Base-by-base conservation (phyloP, 2,329 filamentous ascomycete genomes). In the Fonsecaea pedrosoi region DNA sequence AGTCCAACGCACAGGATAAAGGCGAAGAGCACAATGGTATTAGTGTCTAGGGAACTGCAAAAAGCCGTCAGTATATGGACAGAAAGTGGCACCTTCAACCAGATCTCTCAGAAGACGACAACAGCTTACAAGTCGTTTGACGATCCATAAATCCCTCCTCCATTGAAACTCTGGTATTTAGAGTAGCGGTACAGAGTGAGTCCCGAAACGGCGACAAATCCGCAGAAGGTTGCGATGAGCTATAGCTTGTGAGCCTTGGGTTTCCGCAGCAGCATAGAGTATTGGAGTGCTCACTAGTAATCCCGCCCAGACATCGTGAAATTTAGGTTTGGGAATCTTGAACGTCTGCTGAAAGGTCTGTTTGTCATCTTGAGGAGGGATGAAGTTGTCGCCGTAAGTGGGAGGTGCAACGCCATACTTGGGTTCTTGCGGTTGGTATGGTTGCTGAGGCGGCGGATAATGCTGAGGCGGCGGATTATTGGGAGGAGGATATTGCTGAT, bases 301-400 rank as follows among this genome's bases (percentile, higher is more conserved):
- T 3, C 90, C 93, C 3, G 94, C 94, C 94, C 94, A 97, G 32
- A 91, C 76, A 77, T 98, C 94, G 74, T 97, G 92, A 80, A 86
- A 97, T 78, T 94, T 96, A n/a, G 92, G 92, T 70, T 83, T 89
- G 60, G 92, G 86, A 60, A 97, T 79, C 78, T 90, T 90, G 83
- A 98, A 97, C 1, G 89, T 87, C 75, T 97, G 86, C 21, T 94
- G 88, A 76, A 96, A 97, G 15, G 76, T 81, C 54, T 81, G 78
- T 76, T 85, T 84, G 69, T 82, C 80, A 57, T 81, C 80, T 38
- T 73, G 75, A 4, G 75, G 75, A 45, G 75, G 71, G 30, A 74
- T 74, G 55, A 75, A 80, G 61, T 78, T 76, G 67, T 78, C 76
- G 5, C 76, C 75, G 67, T 80, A 80, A 13, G 76, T 75, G 2